Conservation (phyloP, 2,329 filamentous ascomycete genomes). For the Botrytis cinerea region DNA sequence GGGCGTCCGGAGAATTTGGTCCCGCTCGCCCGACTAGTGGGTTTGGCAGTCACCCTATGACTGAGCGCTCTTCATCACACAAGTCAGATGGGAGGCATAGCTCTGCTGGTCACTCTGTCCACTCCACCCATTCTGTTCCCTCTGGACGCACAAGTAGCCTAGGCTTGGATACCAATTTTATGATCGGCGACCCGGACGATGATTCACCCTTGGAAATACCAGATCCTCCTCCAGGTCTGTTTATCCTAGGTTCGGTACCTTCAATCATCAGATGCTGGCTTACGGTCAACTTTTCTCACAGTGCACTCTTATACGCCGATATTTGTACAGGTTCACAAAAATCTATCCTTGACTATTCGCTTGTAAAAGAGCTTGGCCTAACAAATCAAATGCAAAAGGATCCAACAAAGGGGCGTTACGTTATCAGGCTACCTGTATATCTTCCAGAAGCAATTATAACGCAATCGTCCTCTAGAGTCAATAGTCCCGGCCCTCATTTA, state of each 20-base stretch:
- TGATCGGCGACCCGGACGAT: slow-evolving; percentile 61
- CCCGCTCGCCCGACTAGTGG: slow-evolving; percentile 77
- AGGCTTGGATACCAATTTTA: slow-evolving; percentile 74
- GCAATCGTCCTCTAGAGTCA: slow-evolving; percentile 71
- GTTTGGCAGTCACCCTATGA: slow-evolving; percentile 76
- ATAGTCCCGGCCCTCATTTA: slow-evolving; percentile 73
- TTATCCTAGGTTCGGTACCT: slow-evolving; percentile 84
- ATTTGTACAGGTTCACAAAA: slow-evolving; percentile 89
- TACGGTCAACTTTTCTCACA: slow-evolving; percentile 85
- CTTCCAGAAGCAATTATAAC: slow-evolving; percentile 87
- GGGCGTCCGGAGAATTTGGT: slow-evolving; percentile 81
- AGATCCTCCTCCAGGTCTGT: slow-evolving; percentile 78
- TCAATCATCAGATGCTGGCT: slow-evolving; percentile 97
- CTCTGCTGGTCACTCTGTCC: slow-evolving; percentile 81
- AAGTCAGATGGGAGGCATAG: slow-evolving; percentile 95
- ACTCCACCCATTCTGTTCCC: slow-evolving; percentile 68
- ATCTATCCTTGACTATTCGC: slow-evolving; percentile 75
- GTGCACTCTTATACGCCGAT: slow-evolving; percentile 85
- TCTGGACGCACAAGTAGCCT: slow-evolving; percentile 86
- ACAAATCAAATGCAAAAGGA: slow-evolving; percentile 65
- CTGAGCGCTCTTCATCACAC: slow-evolving; percentile 88
- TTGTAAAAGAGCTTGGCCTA: slow-evolving; percentile 75
- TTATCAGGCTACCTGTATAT: slow-evolving; percentile 79
- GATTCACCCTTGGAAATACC: slow-evolving; percentile 72
- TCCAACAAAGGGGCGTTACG: slow-evolving; percentile 61